Evolutionary conservation across 768 basidiomycete species (phyloP), one percentile per base, ranked within the genome.

Genomic region (Favolaschia claudopus): DNA sequence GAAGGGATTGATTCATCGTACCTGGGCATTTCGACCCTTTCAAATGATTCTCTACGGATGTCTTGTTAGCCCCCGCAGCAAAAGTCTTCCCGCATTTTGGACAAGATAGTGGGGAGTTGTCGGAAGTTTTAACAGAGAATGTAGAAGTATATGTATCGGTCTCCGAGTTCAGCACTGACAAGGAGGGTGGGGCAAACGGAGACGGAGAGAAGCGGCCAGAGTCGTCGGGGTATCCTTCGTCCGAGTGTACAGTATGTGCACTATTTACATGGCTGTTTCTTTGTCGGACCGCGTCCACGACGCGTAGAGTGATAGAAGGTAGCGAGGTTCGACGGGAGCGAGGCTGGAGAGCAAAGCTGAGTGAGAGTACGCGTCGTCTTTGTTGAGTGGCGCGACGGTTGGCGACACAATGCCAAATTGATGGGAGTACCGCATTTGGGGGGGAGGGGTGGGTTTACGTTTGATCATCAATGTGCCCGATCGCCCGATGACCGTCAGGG

Each of bases 51-150:
- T 8, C 32, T 1, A 49, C n/a, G 4, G 47, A 49, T 36, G 7
- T 9, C 36, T 49, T 36, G 32, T 49, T 49, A n/a, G 47, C 34
- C 5, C 15, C 20, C 9, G 34, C 9, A 37, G 22, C 34, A 19
- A 49, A 49, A 19, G 28, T n/a, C 47, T 49, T 49, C 14, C 10
- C 47, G 47, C 47, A 49, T 49, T 49, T 36, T 4, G 47, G 47
- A 25, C 47, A 49, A 36, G 3, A 14, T 38, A 49, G 36, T 22
- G 32, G 10, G 14, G 17, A 19, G 2, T 22, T 4, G 1, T 17
- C 20, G 32, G 24, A n/a, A n/a, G n/a, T n/a, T n/a, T 48, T 48
- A 2, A 28, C 47, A 5, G 47, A 28, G 24, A 49, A 49, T n/a
- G 47, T 25, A 4, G 47, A 49, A 25, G 36, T 17, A 48, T 48